These are phyloP conservation scores for Phaeomoniella chlamydospora DNA, from an alignment of 2,329 filamentous ascomycete genomes.

Conservation along the genomic window DNA sequence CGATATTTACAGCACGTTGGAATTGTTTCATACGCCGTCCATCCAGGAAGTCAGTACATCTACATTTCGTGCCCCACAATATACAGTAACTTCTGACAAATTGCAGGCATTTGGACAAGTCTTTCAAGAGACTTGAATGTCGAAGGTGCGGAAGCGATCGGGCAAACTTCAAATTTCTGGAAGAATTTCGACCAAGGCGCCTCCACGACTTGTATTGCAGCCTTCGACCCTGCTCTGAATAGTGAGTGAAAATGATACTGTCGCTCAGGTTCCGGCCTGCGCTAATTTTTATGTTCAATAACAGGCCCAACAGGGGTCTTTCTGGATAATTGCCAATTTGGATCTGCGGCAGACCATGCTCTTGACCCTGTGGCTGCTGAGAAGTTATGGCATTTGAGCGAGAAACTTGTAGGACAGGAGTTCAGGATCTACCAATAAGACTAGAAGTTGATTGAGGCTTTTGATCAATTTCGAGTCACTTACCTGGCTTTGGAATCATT, in stretches of 20 bases:
- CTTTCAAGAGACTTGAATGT: too few species aligned
- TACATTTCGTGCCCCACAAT: conserved; percentile 3
- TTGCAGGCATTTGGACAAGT: too few species aligned
- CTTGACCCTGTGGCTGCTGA: conserved; percentile 21
- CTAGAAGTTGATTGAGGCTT: too few species aligned
- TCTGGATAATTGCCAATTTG: conserved; percentile 13
- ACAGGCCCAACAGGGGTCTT: too few species aligned
- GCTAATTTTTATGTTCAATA: conserved; percentile 23
- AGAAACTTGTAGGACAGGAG: conserved; percentile 22
- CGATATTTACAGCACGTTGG: conserved; percentile 10
- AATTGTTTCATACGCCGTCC: conserved; percentile 21
- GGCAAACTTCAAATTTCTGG: background rate
- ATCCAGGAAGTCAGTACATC: conserved; percentile 17
- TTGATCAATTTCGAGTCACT: too few species aligned
- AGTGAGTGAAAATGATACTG: background rate
- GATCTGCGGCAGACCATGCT: conserved; percentile 15
- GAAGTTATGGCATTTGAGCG: conserved; percentile 23
- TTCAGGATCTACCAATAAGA: too few species aligned
- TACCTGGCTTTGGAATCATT: too few species aligned
- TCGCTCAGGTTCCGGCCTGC: conserved; percentile 10
- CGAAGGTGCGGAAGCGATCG: conserved; percentile 6
- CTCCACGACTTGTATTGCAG: conserved; percentile 27
- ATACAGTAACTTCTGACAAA: too few species aligned
- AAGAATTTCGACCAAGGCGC: conserved; percentile 26
- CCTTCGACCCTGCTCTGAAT: conserved; percentile 21